Evolutionary conservation across 2,329 filamentous ascomycete species (phyloP), one percentile per base, ranked within the genome.

Genomic region (Chaetomium globosum): DNA sequence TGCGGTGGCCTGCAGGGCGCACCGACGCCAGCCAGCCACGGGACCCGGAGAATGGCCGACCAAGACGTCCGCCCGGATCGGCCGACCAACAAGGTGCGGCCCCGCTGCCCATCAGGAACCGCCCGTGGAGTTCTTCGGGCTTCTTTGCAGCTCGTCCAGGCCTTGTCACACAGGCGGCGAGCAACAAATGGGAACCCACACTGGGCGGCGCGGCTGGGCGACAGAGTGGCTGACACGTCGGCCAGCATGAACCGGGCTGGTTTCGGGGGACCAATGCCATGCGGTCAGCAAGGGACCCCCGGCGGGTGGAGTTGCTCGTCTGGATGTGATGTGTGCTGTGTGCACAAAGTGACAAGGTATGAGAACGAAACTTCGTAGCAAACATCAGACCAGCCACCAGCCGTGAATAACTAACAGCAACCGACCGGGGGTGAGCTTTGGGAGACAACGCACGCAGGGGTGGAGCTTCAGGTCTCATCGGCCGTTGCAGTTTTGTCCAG

Each of bases 191-290:
- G 13, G 19, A 53, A 30, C 33, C 56, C 52, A 64, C 48, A 65
- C 48, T 31, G 55, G 36, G 52, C 33, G 53, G 51, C 28, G 36
- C 46, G 36, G 55, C 51, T 39, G 43, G 63, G 60, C 65, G 61
- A 59, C 36, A 62, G 54, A 58, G 59, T 56, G 59, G 62, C 60
- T 67, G 68, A 68, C 68, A 68, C 66, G 68, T 68, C 46, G 59
- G 59, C 65, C 36, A 46, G 58, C 61, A 66, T 63, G 59, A 61
- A 65, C 54, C 56, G 33, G 60, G 59, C 59, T 61, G 33, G 57
- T 43, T 39, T 60, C 28, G 61, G 30, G 46, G 26, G 30, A 33
- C 61, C 61, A 65, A 62, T 66, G 30, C 59, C 39, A 53, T 39
- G 48, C 26, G 21, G 31, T 53, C 57, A 46, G 23, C 49, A 31